Conservation (phyloP, 352 stramenopile species). For the Phytophthora pisi region DNA sequence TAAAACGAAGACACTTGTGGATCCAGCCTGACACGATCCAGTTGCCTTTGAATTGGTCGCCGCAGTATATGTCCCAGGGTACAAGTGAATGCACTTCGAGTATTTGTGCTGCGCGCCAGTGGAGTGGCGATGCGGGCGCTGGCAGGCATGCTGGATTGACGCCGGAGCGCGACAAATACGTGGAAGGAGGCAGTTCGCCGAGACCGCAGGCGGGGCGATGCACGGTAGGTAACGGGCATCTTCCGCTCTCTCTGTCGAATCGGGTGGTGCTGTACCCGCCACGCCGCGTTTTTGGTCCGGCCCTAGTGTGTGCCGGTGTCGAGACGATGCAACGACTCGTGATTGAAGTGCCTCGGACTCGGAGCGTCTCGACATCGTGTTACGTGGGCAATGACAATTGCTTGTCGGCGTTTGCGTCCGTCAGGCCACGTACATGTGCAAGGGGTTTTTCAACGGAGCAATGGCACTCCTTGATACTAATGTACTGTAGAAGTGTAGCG, state of each 20-base stretch:
- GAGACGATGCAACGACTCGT: slow-evolving; percentile 26
- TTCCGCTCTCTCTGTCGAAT: slow-evolving; percentile 33
- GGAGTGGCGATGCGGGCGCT: background rate
- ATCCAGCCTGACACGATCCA: slow-evolving; percentile 8
- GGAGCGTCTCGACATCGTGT: no score
- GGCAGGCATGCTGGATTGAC: background rate
- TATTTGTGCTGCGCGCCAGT: background rate
- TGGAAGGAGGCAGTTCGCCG: slow-evolving; percentile 1
- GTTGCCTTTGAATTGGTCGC: background rate
- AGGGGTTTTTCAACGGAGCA: no score
- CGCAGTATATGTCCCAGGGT: no score
- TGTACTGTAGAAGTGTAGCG: no score
- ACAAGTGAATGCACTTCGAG: no score
- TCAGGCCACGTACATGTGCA: no score
- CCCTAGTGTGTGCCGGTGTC: slow-evolving; percentile 16
- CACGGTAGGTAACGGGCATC: slow-evolving; percentile 22
- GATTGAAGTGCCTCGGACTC: slow-evolving; percentile 14
- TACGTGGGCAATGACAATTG: no score
- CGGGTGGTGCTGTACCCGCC: slow-evolving; percentile 28
- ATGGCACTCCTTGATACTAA: no score
- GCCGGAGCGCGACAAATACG: background rate
- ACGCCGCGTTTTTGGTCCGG: slow-evolving; percentile 33
- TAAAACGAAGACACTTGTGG: slow-evolving; percentile 11
- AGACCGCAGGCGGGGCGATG: background rate
- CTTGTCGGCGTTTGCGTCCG: no score